A percentile compares a stretch with the other conserved stretches of the same genome.
These are phyloP conservation scores for Ophiocordyceps polyrhachis-furcata DNA, from an alignment of 2,329 filamentous ascomycete genomes.

Conservation along the genomic window DNA sequence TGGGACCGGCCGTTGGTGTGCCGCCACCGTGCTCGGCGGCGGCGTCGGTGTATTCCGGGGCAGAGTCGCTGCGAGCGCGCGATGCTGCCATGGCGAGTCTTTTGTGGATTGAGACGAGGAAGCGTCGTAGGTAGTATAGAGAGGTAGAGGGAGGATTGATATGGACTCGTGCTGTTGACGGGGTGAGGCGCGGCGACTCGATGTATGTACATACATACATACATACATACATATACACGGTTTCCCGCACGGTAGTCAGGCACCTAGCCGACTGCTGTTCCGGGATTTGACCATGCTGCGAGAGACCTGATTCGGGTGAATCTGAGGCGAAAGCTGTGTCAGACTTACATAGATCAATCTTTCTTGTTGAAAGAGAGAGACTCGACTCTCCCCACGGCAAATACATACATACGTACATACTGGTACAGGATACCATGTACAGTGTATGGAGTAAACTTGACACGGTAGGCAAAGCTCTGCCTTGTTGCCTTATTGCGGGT, in stretches of 20 bases:
- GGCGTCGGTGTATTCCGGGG: slow-evolving; percentile 26
- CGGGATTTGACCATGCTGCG: background rate
- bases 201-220: too few species aligned
- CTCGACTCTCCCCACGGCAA: background rate
- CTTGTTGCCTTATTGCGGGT: slow-evolving; percentile 12
- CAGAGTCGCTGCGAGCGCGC: slow-evolving; percentile 14
- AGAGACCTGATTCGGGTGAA: background rate
- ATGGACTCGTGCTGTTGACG: background rate
- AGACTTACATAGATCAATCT: background rate
- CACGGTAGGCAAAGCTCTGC: slow-evolving; percentile 7
- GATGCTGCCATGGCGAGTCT: slow-evolving; percentile 10
- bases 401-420: too few species aligned
- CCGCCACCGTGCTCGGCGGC: slow-evolving; percentile 17
- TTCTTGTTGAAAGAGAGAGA: too few species aligned
- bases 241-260: background rate
- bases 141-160: background rate
- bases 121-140: background rate
- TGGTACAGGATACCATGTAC: background rate
- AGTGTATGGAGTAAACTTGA: background rate
- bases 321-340: background rate
- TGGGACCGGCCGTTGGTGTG: slow-evolving; percentile 12
- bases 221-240: too few species aligned
- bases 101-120: background rate
- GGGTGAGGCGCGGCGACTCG: background rate
- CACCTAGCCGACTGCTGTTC: background rate